Evolutionary conservation across 495 filamentous ascomycete species (phyloP).

Genomic region (Gamarada debralockiae): DNA sequence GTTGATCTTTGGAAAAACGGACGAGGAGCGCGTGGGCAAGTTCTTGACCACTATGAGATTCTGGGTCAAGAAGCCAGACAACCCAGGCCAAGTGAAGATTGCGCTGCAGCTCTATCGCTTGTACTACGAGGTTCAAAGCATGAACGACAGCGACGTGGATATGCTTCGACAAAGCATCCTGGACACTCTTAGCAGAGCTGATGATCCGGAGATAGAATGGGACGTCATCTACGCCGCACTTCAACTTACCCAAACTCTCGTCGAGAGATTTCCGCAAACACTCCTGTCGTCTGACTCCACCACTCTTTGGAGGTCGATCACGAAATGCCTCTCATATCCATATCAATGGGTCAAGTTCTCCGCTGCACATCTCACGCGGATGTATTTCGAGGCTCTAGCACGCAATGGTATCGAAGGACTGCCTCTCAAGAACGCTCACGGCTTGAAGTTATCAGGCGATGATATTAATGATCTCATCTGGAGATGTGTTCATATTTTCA

Average conservation of each 20-base stretch:
- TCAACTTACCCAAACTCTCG: constrained; percentile 62
- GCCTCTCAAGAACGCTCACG: constrained; percentile 65
- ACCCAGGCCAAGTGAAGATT: constrained; percentile 62
- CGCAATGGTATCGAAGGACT: constrained; percentile 53
- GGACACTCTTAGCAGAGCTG: constrained; percentile 42
- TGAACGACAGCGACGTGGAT: constrained; percentile 25
- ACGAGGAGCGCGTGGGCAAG: constrained; percentile 62
- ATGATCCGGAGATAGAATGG: constrained; percentile 55
- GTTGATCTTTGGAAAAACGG: constrained; percentile 73
- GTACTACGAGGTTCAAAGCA: constrained; percentile 68
- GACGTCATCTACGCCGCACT: constrained; percentile 77
- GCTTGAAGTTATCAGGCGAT: constrained; percentile 59
- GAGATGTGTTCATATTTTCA: constrained; percentile 61
- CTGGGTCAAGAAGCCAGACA: constrained; percentile 74
- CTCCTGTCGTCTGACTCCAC: constrained; percentile 53
- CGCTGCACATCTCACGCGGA: constrained; percentile 67
- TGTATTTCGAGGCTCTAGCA: constrained; percentile 76
- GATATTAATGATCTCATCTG: constrained; percentile 64
- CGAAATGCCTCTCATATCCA: constrained; percentile 64
- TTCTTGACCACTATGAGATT: constrained; percentile 65
- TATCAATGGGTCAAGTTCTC: constrained; percentile 74
- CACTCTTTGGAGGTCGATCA: constrained; percentile 62
- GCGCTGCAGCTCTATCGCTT: constrained; percentile 77
- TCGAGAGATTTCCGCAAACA: constrained; percentile 57
- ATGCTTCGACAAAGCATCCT: constrained; percentile 36